phyloP scores from a whole-genome alignment of 768 basidiomycete species.

The Lactifluus pinguis region DNA sequence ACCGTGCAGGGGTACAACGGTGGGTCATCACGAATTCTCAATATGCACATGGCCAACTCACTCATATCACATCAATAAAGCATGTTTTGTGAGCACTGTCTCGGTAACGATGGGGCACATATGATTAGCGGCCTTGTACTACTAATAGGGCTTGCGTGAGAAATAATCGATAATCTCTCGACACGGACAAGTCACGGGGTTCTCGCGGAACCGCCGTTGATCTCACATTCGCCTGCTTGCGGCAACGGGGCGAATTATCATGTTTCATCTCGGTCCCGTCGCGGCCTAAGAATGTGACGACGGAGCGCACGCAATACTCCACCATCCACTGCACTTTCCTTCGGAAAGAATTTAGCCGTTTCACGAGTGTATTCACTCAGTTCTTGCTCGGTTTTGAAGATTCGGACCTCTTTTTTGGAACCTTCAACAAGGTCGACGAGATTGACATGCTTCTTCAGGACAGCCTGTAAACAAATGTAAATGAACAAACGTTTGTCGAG shows the following conservation, averaged over 20 bases:
- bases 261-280: neutral
- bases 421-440: slow-evolving; percentile 27
- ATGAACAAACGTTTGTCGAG: neutral
- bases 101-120: too few relatives aligned
- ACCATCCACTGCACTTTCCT: slow-evolving; percentile 23
- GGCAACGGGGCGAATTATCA: neutral
- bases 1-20: neutral
- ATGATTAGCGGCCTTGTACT: too few relatives aligned
- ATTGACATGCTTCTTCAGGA: slow-evolving; percentile 22
- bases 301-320: slow-evolving; percentile 26
- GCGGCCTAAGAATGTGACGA: slow-evolving; percentile 19
- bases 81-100: too few relatives aligned
- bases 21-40: neutral
- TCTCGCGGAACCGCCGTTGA: neutral
- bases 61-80: too few relatives aligned
- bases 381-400: slow-evolving; percentile 20
- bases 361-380: slow-evolving; percentile 22
- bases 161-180: neutral
- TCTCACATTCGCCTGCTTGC: neutral
- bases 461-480: neutral
- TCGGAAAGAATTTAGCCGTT: slow-evolving; percentile 24
- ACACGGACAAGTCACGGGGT: neutral
- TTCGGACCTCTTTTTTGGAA: slow-evolving; percentile 12
- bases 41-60: too few relatives aligned
- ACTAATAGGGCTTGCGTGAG: neutral